Conservation (phyloP, 2,329 filamentous ascomycete species). For the Cercospora zeae-maydis region DNA sequence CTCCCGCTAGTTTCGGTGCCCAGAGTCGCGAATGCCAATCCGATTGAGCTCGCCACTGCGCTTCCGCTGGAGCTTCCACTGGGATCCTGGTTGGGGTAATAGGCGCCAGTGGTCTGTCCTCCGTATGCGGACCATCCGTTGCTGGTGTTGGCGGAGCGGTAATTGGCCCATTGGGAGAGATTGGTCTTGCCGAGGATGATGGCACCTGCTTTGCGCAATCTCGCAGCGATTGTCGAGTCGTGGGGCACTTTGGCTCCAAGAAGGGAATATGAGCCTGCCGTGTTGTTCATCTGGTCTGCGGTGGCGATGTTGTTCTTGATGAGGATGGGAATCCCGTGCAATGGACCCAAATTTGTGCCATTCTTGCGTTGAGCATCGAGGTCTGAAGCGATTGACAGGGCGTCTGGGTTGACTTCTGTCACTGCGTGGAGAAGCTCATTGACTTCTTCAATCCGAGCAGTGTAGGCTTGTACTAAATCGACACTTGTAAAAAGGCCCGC, state of each 20-base stretch:
- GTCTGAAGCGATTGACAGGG: constrained; percentile 46
- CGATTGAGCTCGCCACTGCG: constrained; percentile 57
- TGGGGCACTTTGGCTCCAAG: constrained; percentile 54
- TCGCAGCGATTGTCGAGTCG: constrained; percentile 58
- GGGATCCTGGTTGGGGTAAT: constrained; percentile 60
- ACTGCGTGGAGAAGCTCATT: constrained; percentile 53
- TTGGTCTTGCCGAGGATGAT: constrained; percentile 66
- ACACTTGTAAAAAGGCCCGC: constrained; percentile 53
- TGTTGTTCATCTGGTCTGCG: constrained; percentile 60
- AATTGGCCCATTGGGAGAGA: constrained; percentile 64
- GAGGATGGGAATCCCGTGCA: constrained; percentile 63
- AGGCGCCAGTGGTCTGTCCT: constrained; percentile 60
- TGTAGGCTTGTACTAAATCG: constrained; percentile 57
- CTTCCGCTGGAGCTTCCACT: constrained; percentile 60
- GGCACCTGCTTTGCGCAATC: constrained; percentile 58
- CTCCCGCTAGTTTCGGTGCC: constrained; percentile 63
- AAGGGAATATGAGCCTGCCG: constrained; percentile 62
- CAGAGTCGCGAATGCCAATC: constrained; percentile 56
- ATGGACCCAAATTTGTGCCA: constrained; percentile 49
- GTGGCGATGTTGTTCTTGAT: constrained; percentile 68
- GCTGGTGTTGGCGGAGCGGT: constrained; percentile 53
- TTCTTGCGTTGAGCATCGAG: constrained; percentile 49
- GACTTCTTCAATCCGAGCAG: constrained; percentile 50
- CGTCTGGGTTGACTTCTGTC: constrained; percentile 56
- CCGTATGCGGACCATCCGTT: constrained; percentile 64